phyloP scores from a whole-genome alignment of 371 early-diverging fungal genomes.

The Mortierella sp. region DNA sequence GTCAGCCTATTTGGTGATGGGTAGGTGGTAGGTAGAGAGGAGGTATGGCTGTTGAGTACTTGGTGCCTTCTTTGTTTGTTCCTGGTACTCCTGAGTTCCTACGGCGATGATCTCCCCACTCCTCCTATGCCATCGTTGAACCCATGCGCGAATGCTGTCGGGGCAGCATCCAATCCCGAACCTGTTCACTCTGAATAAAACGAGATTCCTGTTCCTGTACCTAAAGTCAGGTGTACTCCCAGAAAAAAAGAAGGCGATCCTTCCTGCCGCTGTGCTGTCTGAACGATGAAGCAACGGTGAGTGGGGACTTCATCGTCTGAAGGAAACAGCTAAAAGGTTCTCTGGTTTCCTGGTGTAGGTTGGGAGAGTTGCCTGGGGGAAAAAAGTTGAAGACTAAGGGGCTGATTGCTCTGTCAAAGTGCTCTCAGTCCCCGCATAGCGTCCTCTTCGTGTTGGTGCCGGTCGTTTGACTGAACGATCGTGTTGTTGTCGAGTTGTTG shows the following conservation, averaged over 20 bases:
- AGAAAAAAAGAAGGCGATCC: not conserved
- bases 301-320: not conserved
- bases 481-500: not conserved
- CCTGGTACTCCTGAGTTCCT: too few relatives aligned
- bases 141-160: not conserved
- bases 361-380: not conserved
- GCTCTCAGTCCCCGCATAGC: not conserved
- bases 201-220: slow-evolving; percentile 5
- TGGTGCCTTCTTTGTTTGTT: too few relatives aligned
- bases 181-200: not conserved
- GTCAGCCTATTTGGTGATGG: slow-evolving; percentile 75
- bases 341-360: not conserved
- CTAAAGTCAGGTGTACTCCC: not conserved
- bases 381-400: not conserved
- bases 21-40: not conserved
- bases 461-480: not conserved
- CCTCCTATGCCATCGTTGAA: not conserved
- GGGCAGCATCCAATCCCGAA: not conserved
- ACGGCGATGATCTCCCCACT: not conserved
- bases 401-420: not conserved
- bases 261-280: not conserved
- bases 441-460: not conserved
- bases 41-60: not conserved
- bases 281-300: too few relatives aligned
- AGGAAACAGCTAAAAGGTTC: not conserved